phyloP scores from a whole-genome alignment of 73 alveolate species.

The Uronychia setigera region DNA sequence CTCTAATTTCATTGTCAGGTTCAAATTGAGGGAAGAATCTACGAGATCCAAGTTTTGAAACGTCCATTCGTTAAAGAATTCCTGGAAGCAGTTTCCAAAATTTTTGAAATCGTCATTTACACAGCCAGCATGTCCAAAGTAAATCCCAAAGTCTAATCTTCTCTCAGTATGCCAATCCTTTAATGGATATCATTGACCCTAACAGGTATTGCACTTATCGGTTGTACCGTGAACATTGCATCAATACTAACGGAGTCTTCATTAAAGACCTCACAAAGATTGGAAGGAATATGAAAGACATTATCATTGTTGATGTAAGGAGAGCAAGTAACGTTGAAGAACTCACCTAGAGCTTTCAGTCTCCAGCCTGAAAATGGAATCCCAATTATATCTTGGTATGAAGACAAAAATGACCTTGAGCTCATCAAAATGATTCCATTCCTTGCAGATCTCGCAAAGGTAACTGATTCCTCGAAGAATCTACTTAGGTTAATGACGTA shows the following conservation, averaged over 20 bases:
- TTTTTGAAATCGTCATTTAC: conserved; percentile 57
- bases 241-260: conserved; percentile 72
- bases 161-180: conserved; percentile 78
- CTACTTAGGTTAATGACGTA: background rate
- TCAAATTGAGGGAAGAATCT: conserved; percentile 48
- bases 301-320: conserved; percentile 74
- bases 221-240: conserved; percentile 91
- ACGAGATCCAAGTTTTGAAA: conserved; percentile 48
- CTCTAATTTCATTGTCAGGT: background rate
- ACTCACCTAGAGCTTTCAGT: conserved; percentile 45
- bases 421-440: conserved; percentile 33
- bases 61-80: conserved; percentile 59
- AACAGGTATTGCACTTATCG: conserved; percentile 29
- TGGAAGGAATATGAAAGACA: conserved; percentile 81
- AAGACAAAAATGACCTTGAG: conserved; percentile 58
- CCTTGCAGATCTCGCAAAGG: conserved; percentile 29
- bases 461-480: conserved; percentile 17
- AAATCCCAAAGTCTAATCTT: background rate
- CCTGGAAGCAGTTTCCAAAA: conserved; percentile 25
- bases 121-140: conserved; percentile 46
- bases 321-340: background rate
- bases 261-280: conserved; percentile 77
- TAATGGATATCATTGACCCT: conserved; percentile 69
- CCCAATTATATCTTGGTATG: conserved; percentile 64
- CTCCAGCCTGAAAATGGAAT: conserved; percentile 71